Base-by-base conservation (phyloP, 192 early-diverging fungal species). In the Linnemannia zychae region DNA sequence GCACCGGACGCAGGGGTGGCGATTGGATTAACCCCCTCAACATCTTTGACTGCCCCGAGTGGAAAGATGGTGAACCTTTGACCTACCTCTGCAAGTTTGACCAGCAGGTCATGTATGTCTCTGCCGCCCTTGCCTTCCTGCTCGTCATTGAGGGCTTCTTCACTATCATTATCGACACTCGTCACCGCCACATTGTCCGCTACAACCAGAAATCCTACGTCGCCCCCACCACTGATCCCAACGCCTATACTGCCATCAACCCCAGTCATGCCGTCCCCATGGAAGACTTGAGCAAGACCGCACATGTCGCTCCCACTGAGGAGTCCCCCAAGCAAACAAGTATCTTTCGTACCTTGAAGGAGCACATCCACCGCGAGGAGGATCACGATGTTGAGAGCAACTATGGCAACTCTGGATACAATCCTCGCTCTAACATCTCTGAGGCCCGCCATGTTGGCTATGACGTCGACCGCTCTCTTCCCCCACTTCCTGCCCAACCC, bases 61-160 rank as follows among this genome's bases (percentile, higher is more conserved):
- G 71, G n/a, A 20, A 63, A 1, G 16, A 69, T 20, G 31, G 40
- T 0, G 17, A 74, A 48, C 66, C 65, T 24, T 20, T 74, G 48
- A 74, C 81, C 11, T 69, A 49, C 6, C 68, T 83, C 3, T 83
- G 81, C 38, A 31, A 24, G 11, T 47, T 78, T 33, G 72, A 83
- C 20, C 49, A 83, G 44, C 12, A 53, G 22, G 36, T 52, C 4
- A 46, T 74, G 22, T 46, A 22, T 3, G 31, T 48, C 44, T 49
- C 57, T 37, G 28, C 49, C 24, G 5, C 28, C 4, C 36, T 53
- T 0, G 81, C 28, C n/a, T 22, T 68, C 7, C n/a, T 77, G 2
- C 37, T 66, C 28, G 40, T 84, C 20, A 2, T 78, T 11, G 81
- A 84, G 34, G 76, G 31, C 33, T 5, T 78, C 7, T 6, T 52